Evolutionary conservation across 768 basidiomycete species (phyloP), one percentile per base, ranked within the genome.

Genomic region (Tricholoma sp.): DNA sequence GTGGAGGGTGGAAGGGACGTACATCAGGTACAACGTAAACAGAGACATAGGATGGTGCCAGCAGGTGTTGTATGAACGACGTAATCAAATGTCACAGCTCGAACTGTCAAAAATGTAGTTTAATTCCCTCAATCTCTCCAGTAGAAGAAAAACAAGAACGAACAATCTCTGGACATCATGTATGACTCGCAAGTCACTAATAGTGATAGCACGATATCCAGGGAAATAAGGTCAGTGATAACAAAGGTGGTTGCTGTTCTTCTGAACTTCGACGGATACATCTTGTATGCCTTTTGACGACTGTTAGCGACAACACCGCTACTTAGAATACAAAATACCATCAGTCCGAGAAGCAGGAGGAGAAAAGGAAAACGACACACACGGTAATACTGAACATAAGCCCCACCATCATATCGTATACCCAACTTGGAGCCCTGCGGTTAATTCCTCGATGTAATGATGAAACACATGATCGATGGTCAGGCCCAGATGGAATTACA

Each of bases 11-110:
- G n/a, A n/a, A n/a, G n/a, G n/a, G n/a, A n/a, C n/a, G n/a, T n/a
- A n/a, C n/a, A n/a, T n/a, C n/a, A n/a, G n/a, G n/a, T n/a, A n/a
- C n/a, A n/a, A n/a, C n/a, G n/a, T n/a, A n/a, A n/a, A n/a, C n/a
- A n/a, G n/a, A n/a, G n/a, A n/a, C n/a, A n/a, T n/a, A n/a, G 4
- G 24, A 24, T 24, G 44, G 18, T 18, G 8, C 84, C 58, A 97
- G 80, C 18, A 90, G 69, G 66, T 95, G 95, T 68, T 94, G 96
- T n/a, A 94, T 28, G 73, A 98, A 95, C 5, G 89, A 92, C 0
- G 97, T 98, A 65, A 99, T 78, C 93, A 99, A 91, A 69, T 99
- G 97, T 93, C 94, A 97, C 2, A 97, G 96, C 62, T 98, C 94
- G 63, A 97, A 86, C 86, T 96, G 65, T 18, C 29, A 50, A 9